Evolutionary conservation across 208 protist species (phyloP), one percentile per base, ranked within the genome.

Genomic region (Polymyxa betae): DNA sequence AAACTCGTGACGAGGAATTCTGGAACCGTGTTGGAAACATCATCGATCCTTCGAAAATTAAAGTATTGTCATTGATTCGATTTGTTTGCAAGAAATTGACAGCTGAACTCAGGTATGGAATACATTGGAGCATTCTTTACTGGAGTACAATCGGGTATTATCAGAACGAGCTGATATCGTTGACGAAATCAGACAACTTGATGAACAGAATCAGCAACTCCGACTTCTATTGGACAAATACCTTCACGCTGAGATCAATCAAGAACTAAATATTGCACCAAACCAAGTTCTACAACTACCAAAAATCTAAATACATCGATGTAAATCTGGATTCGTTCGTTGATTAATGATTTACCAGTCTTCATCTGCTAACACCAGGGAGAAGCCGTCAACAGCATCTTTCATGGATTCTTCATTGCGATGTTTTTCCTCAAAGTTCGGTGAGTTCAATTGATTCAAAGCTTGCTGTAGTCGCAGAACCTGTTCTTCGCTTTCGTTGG

Each of bases 181-280:
- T 82, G 92, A 93, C 45, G 94, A 96, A 44, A 97, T 96, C 0
- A 95, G 97, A 91, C 94, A 94, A 49, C 93, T 98, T 0, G 94
- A 95, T 16, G 92, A 93, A 45, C 97, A 98, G 89, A 98, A 98
- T 92, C 91, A 95, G 40, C 97, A 98, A 93, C 95, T 98, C 41
- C 93, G 95, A 68, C 91, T 92, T 5, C 93, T 98, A 0, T 93
- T 98, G 10, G 95, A 94, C 52, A 94, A 97, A 92, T 98, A 98
- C 93, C 92, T 98, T 90, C 52, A 94, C 16, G 95, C 96, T 88
- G 94, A 95, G 90, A 95, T 88, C 45, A 90, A 90, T 40, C 12
- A 90, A 12, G 89, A 90, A 24, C 60, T 90, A 1, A 64, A 90
- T 41, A 49, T 90, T 16, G 60, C 89, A 12, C 89, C 89, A 1